These are phyloP conservation scores for Pelargonium australe DNA, from an alignment of 441 rosid species.

Conservation along the genomic window DNA sequence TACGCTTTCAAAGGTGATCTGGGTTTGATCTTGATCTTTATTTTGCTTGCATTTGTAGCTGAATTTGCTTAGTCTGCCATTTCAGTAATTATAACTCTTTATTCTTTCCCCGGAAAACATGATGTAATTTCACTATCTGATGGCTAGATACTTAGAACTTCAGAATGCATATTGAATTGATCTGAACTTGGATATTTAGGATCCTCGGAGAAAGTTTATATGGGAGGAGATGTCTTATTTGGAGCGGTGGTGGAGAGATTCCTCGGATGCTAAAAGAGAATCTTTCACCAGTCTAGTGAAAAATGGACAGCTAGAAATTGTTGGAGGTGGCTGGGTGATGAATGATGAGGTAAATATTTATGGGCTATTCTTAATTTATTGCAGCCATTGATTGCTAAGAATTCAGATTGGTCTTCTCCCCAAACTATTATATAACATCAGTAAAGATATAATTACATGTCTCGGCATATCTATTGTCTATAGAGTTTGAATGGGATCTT, in stretches of 20 bases:
- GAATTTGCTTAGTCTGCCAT: no score
- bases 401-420: not conserved
- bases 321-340: constrained; percentile 99
- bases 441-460: not conserved
- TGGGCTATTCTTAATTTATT: constrained; percentile 9
- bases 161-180: constrained; percentile 4
- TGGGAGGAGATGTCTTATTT: constrained; percentile 99
- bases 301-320: constrained; percentile 92
- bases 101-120: not conserved
- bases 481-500: not conserved
- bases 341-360: constrained; percentile 75
- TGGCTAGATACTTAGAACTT: not conserved
- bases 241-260: constrained; percentile 99
- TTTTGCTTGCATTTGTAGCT: no score
- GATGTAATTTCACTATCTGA: not conserved
- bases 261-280: constrained; percentile 52
- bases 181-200: constrained; percentile 42
- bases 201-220: constrained; percentile 77
- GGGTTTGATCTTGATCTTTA: not conserved
- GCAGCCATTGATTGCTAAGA: no score
- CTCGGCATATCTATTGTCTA: not conserved
- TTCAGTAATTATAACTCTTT: no score
- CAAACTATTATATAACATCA: not conserved
- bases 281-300: constrained; percentile 65
- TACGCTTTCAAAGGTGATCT: constrained; percentile 50